A percentile compares a stretch with the other conserved stretches of the same genome.
phyloP scores from a whole-genome alignment of 805 yeast genomes.

The Saturnispora kantuleensis region DNA sequence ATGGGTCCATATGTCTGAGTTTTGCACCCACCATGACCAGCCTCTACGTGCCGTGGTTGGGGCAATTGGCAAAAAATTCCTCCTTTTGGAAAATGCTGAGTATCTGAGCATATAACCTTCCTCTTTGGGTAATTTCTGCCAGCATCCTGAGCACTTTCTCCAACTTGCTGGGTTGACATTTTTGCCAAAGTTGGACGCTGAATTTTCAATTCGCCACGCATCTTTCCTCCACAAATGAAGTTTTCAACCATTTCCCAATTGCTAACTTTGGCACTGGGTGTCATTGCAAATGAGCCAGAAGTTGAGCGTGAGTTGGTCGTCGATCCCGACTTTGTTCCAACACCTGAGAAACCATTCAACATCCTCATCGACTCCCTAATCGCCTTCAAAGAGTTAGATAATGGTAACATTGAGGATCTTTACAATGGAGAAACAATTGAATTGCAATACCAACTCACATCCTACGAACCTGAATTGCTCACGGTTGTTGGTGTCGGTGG shows the following conservation, averaged over 20 bases:
- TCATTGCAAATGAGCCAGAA: not conserved
- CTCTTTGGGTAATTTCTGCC: no score
- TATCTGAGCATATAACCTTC: not conserved
- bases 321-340: constrained; percentile 23
- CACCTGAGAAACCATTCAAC: constrained; percentile 32
- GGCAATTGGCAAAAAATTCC: not conserved
- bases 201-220: not conserved
- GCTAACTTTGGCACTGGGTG: no score
- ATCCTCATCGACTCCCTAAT: constrained; percentile 41
- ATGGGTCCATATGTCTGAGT: not conserved
- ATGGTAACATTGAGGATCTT: constrained; percentile 33
- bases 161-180: not conserved
- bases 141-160: no score
- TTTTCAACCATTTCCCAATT: constrained; percentile 2
- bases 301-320: constrained; percentile 14
- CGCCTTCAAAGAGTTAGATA: constrained; percentile 26
- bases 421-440: constrained; percentile 44
- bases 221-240: constrained; percentile 7
- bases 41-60: not conserved
- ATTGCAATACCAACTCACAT: constrained; percentile 41
- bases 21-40: not conserved
- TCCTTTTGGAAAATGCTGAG: constrained; percentile 3
- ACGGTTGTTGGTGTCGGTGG: constrained; percentile 65
- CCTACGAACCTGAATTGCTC: constrained; percentile 41
- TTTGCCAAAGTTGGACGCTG: not conserved